phyloP scores from a whole-genome alignment of 129 eudicot genomes.

The Oenanthe sinensis region DNA sequence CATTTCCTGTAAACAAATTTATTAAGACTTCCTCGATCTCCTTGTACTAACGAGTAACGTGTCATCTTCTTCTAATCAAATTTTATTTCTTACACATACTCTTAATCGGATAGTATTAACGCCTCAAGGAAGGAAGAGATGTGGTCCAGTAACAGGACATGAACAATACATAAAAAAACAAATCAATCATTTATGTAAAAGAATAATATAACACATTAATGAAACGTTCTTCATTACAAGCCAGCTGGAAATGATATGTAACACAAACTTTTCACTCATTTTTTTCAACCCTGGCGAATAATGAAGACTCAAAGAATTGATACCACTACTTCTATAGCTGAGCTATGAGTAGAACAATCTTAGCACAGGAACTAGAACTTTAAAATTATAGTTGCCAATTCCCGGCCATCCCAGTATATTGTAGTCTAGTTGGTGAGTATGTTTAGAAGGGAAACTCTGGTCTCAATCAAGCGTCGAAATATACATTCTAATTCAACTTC shows the following conservation, averaged over 20 bases:
- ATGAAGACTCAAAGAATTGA: neutral
- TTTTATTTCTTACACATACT: too few relatives aligned
- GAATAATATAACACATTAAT: neutral
- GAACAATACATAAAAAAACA: neutral
- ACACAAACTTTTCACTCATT: neutral
- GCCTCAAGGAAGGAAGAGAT: too few relatives aligned
- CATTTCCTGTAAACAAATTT: too few relatives aligned
- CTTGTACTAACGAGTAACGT: too few relatives aligned
- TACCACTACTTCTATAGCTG: neutral
- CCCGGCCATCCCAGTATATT: neutral
- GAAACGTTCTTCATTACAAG: neutral
- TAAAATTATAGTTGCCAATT: neutral
- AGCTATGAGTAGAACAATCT: neutral
- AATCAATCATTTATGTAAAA: neutral
- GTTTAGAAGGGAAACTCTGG: slow-evolving; percentile 84
- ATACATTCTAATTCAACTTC: slow-evolving; percentile 68
- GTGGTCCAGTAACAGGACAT: neutral
- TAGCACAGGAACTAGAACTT: neutral
- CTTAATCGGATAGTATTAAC: too few relatives aligned
- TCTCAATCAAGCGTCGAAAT: slow-evolving; percentile 62
- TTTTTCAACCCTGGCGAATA: neutral
- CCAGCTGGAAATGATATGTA: neutral
- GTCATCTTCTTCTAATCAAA: too few relatives aligned
- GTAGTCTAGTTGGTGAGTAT: slow-evolving; percentile 43
- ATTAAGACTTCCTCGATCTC: too few relatives aligned